Percentiles rank a stretch among this genome's conserved stretches.
Evolutionary conservation across 129 eudicot genomes (phyloP).

Genomic region (Artemisia annua): DNA sequence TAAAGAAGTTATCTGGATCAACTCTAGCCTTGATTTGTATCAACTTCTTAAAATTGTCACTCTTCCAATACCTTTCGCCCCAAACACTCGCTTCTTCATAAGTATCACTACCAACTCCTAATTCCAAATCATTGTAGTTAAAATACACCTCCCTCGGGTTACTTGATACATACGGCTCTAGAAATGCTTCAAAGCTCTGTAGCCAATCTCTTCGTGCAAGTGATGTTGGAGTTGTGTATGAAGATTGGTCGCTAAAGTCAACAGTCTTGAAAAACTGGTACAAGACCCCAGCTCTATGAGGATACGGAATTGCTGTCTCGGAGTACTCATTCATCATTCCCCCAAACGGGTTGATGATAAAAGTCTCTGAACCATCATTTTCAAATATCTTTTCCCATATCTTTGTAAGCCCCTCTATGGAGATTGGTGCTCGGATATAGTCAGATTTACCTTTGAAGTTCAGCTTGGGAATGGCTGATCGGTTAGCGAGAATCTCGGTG

Average conservation of each 20-base stretch:
- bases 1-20: slow-evolving; percentile 9
- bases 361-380: not conserved
- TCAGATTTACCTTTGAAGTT: slow-evolving; percentile 35
- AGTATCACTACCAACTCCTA: not conserved
- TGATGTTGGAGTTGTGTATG: not conserved
- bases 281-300: slow-evolving; percentile 20
- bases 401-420: slow-evolving; percentile 10
- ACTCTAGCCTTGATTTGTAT: not conserved
- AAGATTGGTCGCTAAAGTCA: not conserved
- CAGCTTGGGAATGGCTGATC: not conserved
- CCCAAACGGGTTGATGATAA: not conserved
- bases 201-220: not conserved
- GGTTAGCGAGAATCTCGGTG: slow-evolving; percentile 16
- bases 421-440: slow-evolving; percentile 12
- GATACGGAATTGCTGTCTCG: slow-evolving; percentile 1
- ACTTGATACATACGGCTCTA: not conserved
- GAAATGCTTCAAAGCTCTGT: not conserved
- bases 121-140: slow-evolving; percentile 4
- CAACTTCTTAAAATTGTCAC: slow-evolving; percentile 7
- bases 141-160: not conserved
- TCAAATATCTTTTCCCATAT: slow-evolving; percentile 13
- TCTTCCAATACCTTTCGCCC: slow-evolving; percentile 18
- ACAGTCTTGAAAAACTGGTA: not conserved
- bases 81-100: slow-evolving; percentile 14
- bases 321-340: slow-evolving; percentile 2